Conservation (phyloP, 495 filamentous ascomycete species). For the Stereocaulon alpinum region DNA sequence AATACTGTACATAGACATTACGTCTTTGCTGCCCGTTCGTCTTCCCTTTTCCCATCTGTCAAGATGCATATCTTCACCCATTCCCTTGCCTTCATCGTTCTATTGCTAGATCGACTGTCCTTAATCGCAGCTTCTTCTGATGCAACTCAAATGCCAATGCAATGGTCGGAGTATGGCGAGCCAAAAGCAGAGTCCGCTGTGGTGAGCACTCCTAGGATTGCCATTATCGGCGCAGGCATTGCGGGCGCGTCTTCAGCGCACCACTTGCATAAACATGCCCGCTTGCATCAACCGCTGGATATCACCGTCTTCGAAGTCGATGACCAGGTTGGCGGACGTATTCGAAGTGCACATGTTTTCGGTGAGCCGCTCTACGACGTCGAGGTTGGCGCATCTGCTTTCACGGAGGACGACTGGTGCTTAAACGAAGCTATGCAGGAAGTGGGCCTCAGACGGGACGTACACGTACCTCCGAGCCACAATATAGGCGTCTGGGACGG, state of each 20-base stretch:
- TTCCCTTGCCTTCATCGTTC: background rate
- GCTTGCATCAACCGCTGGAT: background rate
- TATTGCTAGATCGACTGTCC: background rate
- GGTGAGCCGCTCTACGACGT: background rate
- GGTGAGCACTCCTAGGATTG: background rate
- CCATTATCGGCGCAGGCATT: background rate
- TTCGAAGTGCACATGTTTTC: background rate
- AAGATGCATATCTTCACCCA: background rate
- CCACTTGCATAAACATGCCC: background rate
- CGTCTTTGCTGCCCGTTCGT: background rate
- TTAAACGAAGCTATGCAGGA: background rate
- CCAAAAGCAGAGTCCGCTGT: conserved; percentile 3
- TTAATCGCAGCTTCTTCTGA: background rate
- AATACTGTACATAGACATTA: no score
- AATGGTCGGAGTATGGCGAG: background rate
- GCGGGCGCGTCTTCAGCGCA: background rate
- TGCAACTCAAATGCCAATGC: background rate
- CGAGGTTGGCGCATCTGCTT: background rate
- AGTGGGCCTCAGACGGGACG: background rate
- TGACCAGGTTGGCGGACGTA: background rate
- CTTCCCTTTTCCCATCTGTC: background rate
- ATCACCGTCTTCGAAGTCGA: background rate
- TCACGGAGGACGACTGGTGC: background rate
- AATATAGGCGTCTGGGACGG: background rate
- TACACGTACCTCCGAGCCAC: no score